phyloP scores from a whole-genome alignment of 305 asterid genomes.

The Lippia alba region DNA sequence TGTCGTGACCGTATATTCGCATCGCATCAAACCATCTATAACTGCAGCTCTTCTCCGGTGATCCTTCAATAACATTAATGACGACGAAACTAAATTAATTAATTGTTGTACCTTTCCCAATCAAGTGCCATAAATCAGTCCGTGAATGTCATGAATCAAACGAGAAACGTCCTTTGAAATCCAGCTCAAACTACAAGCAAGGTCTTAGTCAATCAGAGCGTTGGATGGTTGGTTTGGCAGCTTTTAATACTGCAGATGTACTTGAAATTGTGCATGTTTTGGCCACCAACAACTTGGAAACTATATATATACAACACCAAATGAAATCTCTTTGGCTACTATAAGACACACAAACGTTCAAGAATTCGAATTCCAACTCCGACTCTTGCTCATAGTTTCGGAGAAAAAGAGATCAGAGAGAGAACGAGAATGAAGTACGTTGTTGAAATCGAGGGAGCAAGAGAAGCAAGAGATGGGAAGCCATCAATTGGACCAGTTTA shows the following conservation, averaged over 20 bases:
- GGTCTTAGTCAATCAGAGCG: constrained; percentile 45
- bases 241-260: constrained; percentile 1
- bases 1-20: too few relatives aligned
- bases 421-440: constrained; percentile 49
- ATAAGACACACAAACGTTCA: constrained; percentile 27
- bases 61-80: neutral
- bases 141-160: constrained; percentile 18
- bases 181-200: constrained; percentile 26
- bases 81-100: neutral
- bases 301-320: neutral
- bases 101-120: neutral
- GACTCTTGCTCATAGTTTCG: neutral
- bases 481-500: constrained; percentile 77
- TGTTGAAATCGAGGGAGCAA: constrained; percentile 69
- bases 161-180: constrained; percentile 10
- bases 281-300: constrained; percentile 60
- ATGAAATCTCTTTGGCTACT: neutral
- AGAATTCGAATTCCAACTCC: constrained; percentile 11
- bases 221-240: constrained; percentile 41
- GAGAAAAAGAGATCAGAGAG: neutral
- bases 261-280: constrained; percentile 21
- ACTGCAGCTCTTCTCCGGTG: neutral
- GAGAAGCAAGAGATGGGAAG: constrained; percentile 58
- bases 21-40: too few relatives aligned
- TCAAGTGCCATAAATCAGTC: neutral